phyloP scores from a whole-genome alignment of 2,329 filamentous ascomycete genomes.

The Cyphellophora attinorum region DNA sequence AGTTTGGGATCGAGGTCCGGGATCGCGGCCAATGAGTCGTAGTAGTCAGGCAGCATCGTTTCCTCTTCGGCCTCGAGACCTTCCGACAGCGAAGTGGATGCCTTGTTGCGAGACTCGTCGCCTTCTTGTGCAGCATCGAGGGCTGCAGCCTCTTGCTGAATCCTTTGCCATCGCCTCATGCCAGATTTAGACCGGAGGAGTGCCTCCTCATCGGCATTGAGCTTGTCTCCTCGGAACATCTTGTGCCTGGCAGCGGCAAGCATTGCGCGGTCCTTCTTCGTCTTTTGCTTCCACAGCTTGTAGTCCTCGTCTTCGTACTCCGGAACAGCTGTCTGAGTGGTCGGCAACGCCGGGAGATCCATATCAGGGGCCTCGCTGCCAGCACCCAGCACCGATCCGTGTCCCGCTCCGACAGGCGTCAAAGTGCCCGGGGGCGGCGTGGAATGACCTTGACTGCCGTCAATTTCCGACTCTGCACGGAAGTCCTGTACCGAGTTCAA shows the following conservation, averaged over 20 bases:
- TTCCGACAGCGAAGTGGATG: slow-evolving; percentile 71
- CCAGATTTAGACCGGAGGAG: slow-evolving; percentile 73
- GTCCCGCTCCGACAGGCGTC: slow-evolving; percentile 59
- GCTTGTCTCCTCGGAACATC: slow-evolving; percentile 72
- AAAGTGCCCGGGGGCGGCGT: slow-evolving; percentile 71
- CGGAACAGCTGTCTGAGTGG: slow-evolving; percentile 59
- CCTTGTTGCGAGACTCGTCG: slow-evolving; percentile 32
- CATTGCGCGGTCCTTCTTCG: slow-evolving; percentile 85
- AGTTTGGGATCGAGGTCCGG: slow-evolving; percentile 72
- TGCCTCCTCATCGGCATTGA: slow-evolving; percentile 82
- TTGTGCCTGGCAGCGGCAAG: slow-evolving; percentile 77
- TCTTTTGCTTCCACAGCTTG: slow-evolving; percentile 98
- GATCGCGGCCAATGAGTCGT: slow-evolving; percentile 75
- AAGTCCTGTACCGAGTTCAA: slow-evolving; percentile 33
- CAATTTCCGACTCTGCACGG: slow-evolving; percentile 62
- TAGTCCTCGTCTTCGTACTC: slow-evolving; percentile 85
- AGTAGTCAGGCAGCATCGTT: slow-evolving; percentile 83
- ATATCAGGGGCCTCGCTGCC: slow-evolving; percentile 73
- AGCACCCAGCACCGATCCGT: slow-evolving; percentile 46
- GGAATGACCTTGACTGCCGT: slow-evolving; percentile 65
- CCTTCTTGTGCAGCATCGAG: slow-evolving; percentile 38
- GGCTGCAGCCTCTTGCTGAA: slow-evolving; percentile 60
- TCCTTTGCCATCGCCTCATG: slow-evolving; percentile 80
- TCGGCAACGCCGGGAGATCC: slow-evolving; percentile 62
- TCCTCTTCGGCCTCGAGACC: slow-evolving; percentile 89